These are phyloP conservation scores for Fusarium sp. DNA, from an alignment of 2,329 filamentous ascomycete species.

Conservation along the genomic window DNA sequence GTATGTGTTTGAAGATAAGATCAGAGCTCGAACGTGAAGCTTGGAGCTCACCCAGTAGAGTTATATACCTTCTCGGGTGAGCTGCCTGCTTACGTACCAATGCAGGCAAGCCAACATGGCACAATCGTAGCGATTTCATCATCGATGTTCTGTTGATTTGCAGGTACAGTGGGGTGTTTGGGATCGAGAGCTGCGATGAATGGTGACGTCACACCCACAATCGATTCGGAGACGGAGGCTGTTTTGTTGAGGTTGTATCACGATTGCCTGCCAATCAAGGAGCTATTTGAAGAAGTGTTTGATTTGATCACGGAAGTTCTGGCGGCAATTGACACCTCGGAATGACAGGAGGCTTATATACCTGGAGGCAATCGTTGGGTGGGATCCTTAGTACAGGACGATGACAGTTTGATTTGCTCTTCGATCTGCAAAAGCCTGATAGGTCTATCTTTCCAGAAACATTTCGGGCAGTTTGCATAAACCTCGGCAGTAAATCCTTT, in stretches of 20 bases:
- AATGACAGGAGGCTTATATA: background rate
- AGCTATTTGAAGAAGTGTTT: background rate
- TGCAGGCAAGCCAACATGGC: constrained; percentile 30
- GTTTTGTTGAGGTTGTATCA: constrained; percentile 13
- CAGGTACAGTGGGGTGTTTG: constrained; percentile 20
- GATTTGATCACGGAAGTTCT: background rate
- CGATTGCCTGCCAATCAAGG: constrained; percentile 17
- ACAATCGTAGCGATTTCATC: constrained; percentile 45
- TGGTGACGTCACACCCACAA: constrained; percentile 35
- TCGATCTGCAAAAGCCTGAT: background rate
- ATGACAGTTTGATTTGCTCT: background rate
- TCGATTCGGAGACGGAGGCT: constrained; percentile 10
- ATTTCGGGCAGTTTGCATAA: background rate
- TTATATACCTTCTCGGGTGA: constrained; percentile 34
- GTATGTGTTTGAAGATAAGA: constrained; percentile 25
- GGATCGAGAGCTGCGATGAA: constrained; percentile 24
- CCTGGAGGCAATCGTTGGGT: background rate
- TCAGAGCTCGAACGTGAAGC: constrained; percentile 2
- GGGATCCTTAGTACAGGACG: background rate
- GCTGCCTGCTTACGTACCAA: constrained; percentile 25
- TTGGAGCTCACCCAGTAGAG: constrained; percentile 8
- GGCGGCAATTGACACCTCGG: background rate
- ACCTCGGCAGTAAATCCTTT: background rate
- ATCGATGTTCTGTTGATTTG: constrained; percentile 38
- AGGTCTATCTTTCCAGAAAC: background rate